phyloP scores from a whole-genome alignment of 805 yeast genomes.

The Spathaspora gorwiae region DNA sequence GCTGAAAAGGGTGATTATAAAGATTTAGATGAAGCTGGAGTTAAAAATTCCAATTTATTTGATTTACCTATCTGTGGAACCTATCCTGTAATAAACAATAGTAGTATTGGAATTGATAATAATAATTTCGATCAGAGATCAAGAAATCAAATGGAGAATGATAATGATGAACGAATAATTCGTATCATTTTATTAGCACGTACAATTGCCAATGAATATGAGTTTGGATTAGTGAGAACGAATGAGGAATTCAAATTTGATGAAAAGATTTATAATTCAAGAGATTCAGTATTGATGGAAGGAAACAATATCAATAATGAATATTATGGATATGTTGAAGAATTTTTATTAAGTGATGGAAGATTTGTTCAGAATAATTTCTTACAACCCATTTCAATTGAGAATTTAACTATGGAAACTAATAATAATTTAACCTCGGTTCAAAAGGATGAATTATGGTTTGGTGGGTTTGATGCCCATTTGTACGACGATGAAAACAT shows the following conservation, averaged over 20 bases:
- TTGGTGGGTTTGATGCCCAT: slow-evolving; percentile 12
- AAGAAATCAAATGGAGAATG: slow-evolving; percentile 28
- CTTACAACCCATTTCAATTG: slow-evolving; percentile 29
- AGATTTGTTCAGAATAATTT: slow-evolving; percentile 40
- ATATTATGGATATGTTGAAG: slow-evolving; percentile 21
- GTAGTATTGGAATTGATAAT: background rate
- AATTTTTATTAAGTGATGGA: slow-evolving; percentile 36
- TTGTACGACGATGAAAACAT: slow-evolving; percentile 10
- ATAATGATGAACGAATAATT: slow-evolving; percentile 48
- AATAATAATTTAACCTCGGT: slow-evolving; percentile 10
- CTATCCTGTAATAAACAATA: slow-evolving; percentile 22
- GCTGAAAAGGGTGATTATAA: slow-evolving; percentile 49
- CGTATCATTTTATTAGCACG: slow-evolving; percentile 49
- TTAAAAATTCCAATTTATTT: slow-evolving; percentile 47
- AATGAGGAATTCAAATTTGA: slow-evolving; percentile 43
- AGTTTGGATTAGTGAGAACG: slow-evolving; percentile 52
- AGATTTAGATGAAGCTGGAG: slow-evolving; percentile 50
- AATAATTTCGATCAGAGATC: slow-evolving; percentile 8
- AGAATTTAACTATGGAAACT: slow-evolving; percentile 17
- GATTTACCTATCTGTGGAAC: slow-evolving; percentile 67
- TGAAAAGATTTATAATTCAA: slow-evolving; percentile 19
- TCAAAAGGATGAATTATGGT: slow-evolving; percentile 25
- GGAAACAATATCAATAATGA: slow-evolving; percentile 2
- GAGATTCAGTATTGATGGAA: slow-evolving; percentile 13
- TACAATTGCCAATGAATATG: slow-evolving; percentile 47